Evolutionary conservation across 176 grass and related monocot species (phyloP), one percentile per base, ranked within the genome.

Genomic region (Oryza glaberrima): DNA sequence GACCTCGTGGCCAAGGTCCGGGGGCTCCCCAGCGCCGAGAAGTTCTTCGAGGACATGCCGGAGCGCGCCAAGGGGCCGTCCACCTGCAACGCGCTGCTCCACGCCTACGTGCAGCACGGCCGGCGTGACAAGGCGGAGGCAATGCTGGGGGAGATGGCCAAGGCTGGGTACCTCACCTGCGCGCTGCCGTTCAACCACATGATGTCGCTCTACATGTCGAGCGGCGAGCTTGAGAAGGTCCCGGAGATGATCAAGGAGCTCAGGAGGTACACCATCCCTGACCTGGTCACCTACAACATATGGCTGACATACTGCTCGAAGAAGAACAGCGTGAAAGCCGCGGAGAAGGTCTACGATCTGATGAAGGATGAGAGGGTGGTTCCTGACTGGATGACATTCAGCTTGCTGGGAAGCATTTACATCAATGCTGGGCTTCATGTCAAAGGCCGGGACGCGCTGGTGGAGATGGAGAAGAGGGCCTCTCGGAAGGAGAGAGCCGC

Each of bases 41-140:
- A 98, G 86, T 98, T 95, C 79, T 95, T 93, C 13, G 91, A 95
- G 89, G 93, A 95, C 87, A 77, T 98, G 81, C 96, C 96, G 22
- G 93, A 90, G 67, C 89, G 87, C 46, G 92, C 92, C 85, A 95
- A 95, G 90, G 93, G 52, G 0, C 80, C 84, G 44, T 87, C 87
- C 85, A 94, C 93, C 48, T 87, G 87, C 83, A 87, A 56, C 15
- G 85, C 93, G 71, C 88, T 98, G 80, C 89, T 98, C 43, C 93
- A 98, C 80, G 75, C 95, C 77, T 95, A 90, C 16, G 70, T 78
- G 63, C 89, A 95, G 83, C 38, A 88, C 28, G 80, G 80, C 46
- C 67, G 4, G 6, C 47, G 67, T 2, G 87, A 91, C 38, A 95
- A 98, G 84, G 93, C 91, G 5, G 91, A 98, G 88, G 80, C 88